Evolutionary conservation across 1,284 basidiomycete species (phyloP).

Genomic region (Rhodotorula sp.): DNA sequence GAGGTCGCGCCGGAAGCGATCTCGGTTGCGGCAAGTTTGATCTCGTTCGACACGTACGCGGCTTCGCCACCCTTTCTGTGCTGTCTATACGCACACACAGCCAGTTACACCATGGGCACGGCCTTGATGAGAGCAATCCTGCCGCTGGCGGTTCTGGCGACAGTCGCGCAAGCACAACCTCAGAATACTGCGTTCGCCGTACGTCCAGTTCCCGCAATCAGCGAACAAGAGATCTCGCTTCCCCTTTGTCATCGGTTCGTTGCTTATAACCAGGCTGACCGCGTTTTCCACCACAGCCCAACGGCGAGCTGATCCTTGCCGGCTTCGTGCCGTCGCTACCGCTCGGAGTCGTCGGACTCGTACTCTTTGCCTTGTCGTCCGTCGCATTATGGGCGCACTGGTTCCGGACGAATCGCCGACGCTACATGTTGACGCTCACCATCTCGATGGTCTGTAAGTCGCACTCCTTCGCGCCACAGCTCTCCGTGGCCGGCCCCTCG

Average conservation of each 20-base stretch:
- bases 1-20: background rate
- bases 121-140: background rate
- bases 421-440: slow-evolving; percentile 34
- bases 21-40: background rate
- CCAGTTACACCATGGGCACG: too few relatives aligned
- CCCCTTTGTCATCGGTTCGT: background rate
- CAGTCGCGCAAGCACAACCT: background rate
- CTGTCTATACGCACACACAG: background rate
- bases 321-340: slow-evolving; percentile 26
- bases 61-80: background rate
- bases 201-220: background rate
- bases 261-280: background rate
- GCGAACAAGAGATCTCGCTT: background rate
- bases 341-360: slow-evolving; percentile 21
- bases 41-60: background rate
- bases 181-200: slow-evolving; percentile 2
- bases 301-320: slow-evolving; percentile 20
- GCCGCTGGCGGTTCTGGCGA: background rate
- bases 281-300: background rate
- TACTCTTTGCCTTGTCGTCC: slow-evolving; percentile 14
- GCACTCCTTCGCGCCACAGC: background rate
- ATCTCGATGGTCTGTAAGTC: slow-evolving; percentile 33
- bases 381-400: slow-evolving; percentile 27
- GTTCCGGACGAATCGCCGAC: slow-evolving; percentile 15
- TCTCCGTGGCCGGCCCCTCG: background rate